Conservation (phyloP, 73 alveolate genomes). For the Stentor coeruleus region DNA sequence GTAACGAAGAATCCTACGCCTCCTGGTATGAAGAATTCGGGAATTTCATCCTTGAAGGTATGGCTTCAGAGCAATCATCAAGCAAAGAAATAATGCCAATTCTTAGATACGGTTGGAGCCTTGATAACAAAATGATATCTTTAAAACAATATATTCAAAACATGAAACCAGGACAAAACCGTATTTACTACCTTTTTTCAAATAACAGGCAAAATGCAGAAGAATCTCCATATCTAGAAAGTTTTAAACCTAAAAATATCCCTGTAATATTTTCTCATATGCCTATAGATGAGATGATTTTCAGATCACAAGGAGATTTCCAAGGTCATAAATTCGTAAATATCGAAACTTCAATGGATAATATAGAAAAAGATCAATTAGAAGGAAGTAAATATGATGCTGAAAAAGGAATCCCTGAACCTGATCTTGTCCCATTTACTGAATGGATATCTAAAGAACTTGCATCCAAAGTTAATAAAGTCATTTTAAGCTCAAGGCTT, state of each 20-base stretch:
- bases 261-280: slow-evolving; percentile 70
- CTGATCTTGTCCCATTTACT: slow-evolving; percentile 62
- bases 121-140: slow-evolving; percentile 34
- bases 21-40: slow-evolving; percentile 65
- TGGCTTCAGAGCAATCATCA: slow-evolving; percentile 56
- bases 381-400: slow-evolving; percentile 15
- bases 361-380: slow-evolving; percentile 45
- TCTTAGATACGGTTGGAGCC: slow-evolving; percentile 48
- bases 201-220: slow-evolving; percentile 47
- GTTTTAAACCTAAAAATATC: slow-evolving; percentile 48
- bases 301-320: slow-evolving; percentile 51
- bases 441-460: slow-evolving; percentile 81
- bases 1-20: slow-evolving; percentile 43
- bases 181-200: slow-evolving; percentile 50
- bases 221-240: slow-evolving; percentile 68
- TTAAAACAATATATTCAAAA: slow-evolving; percentile 57
- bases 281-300: slow-evolving; percentile 73
- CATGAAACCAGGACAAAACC: slow-evolving; percentile 48
- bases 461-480: slow-evolving; percentile 50
- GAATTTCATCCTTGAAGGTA: slow-evolving; percentile 62
- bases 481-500: slow-evolving; percentile 63
- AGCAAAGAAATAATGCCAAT: slow-evolving; percentile 40
- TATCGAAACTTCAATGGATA: slow-evolving; percentile 64
- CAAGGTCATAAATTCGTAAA: slow-evolving; percentile 58
- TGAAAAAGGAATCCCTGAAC: slow-evolving; percentile 60